Percentiles rank a stretch among this genome's conserved stretches.
Evolutionary conservation across 495 filamentous ascomycete species (phyloP).

Genomic region (Tirmania nivea): DNA sequence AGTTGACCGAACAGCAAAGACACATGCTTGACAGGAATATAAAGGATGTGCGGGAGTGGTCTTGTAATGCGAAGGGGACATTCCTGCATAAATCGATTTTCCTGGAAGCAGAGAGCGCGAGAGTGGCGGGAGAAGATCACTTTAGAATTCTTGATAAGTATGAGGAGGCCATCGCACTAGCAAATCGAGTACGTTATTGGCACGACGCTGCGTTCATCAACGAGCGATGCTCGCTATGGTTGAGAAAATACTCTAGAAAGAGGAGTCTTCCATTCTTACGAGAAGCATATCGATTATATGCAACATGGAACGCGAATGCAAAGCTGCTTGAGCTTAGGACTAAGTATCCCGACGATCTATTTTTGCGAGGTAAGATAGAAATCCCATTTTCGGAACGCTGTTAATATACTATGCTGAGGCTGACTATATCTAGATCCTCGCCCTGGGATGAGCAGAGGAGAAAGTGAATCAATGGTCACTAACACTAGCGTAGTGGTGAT

Average conservation of each 20-base stretch:
- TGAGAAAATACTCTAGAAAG: constrained; percentile 11
- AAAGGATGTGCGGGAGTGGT: constrained; percentile 12
- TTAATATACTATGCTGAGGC: too few species aligned
- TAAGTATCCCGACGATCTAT: constrained; percentile 12
- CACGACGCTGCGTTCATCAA: constrained; percentile 19
- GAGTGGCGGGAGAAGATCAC: constrained; percentile 5
- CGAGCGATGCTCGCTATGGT: constrained; percentile 16
- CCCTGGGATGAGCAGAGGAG: constrained; percentile 6
- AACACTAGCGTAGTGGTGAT: not conserved
- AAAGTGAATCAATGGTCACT: constrained; percentile 4
- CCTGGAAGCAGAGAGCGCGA: constrained; percentile 15
- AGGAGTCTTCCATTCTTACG: constrained; percentile 17
- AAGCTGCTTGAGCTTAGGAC: constrained; percentile 16
- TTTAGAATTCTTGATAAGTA: constrained; percentile 17
- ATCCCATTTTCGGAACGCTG: too few species aligned
- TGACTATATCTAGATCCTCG: constrained; percentile 6
- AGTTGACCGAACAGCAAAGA: constrained; percentile 13
- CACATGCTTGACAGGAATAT: constrained; percentile 11
- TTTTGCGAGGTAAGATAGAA: constrained; percentile 6
- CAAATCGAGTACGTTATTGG: constrained; percentile 11
- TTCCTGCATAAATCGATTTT: constrained; percentile 17
- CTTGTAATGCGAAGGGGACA: constrained; percentile 13
- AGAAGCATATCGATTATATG: constrained; percentile 15
- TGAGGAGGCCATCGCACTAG: constrained; percentile 17
- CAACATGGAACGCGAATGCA: constrained; percentile 11